Conservation (phyloP, 176 grass and related monocot genomes). For the Ensete ventricosum region DNA sequence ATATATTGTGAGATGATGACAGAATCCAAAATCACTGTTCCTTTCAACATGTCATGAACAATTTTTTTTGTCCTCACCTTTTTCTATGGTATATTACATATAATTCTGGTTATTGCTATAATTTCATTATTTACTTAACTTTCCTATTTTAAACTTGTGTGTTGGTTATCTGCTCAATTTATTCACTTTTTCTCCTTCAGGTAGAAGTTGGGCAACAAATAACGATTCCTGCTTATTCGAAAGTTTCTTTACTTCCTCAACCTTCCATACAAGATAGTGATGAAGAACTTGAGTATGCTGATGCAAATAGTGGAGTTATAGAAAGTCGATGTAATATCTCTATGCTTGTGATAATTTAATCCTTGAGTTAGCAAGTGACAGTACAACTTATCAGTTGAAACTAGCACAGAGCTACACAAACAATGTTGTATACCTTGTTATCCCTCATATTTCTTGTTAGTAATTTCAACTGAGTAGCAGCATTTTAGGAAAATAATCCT, state of each 20-base stretch:
- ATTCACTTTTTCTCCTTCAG: conserved; percentile 32
- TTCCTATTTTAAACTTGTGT: not conserved
- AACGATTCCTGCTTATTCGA: conserved; percentile 69
- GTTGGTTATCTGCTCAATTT: not conserved
- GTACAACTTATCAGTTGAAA: conserved; percentile 3
- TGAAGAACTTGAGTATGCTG: conserved; percentile 95
- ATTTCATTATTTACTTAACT: too few relatives aligned
- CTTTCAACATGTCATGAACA: too few relatives aligned
- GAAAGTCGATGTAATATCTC: conserved; percentile 65
- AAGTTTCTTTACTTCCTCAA: conserved; percentile 74
- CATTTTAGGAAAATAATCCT: too few relatives aligned
- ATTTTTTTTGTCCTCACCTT: not conserved
- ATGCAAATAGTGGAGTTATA: conserved; percentile 64
- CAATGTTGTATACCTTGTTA: too few relatives aligned
- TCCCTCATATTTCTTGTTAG: not conserved
- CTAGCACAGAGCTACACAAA: not conserved
- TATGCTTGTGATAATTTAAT: conserved; percentile 14
- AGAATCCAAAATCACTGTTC: too few relatives aligned
- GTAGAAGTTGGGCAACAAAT: conserved; percentile 91
- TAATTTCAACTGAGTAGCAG: too few relatives aligned
- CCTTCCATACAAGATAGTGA: conserved; percentile 90
- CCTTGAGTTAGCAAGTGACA: not conserved
- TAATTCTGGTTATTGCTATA: not conserved
- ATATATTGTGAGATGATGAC: too few relatives aligned
- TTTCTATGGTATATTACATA: not conserved